These are phyloP conservation scores for Aureobasidium sp. DNA, from an alignment of 2,329 filamentous ascomycete species.

Conservation along the genomic window DNA sequence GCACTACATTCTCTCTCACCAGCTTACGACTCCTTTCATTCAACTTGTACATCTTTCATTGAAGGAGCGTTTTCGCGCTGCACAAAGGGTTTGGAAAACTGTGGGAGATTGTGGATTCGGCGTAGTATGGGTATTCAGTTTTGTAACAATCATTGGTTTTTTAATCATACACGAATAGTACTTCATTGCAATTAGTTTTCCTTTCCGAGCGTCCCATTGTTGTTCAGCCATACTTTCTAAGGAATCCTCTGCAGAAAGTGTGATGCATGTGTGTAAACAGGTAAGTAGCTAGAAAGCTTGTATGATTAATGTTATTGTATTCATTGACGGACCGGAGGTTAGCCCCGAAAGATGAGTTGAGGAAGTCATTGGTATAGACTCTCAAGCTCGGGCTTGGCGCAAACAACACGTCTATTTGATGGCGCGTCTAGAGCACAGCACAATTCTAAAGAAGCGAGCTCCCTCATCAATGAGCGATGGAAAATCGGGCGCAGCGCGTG, in stretches of 20 bases:
- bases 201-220: neutral
- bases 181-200: neutral
- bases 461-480: constrained; percentile 6
- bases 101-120: neutral
- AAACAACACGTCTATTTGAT: constrained; percentile 4
- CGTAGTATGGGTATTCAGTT: neutral
- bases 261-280: neutral
- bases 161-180: constrained; percentile 3
- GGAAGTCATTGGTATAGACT: neutral
- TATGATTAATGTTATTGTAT: neutral
- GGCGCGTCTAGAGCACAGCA: neutral
- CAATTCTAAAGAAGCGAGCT: neutral
- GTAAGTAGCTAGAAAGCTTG: neutral
- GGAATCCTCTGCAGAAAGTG: neutral
- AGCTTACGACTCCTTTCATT: neutral
- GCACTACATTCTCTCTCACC: neutral
- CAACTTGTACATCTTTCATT: constrained; percentile 6
- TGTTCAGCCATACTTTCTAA: neutral
- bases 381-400: neutral
- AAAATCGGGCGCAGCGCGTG: constrained; percentile 48
- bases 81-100: constrained; percentile 9
- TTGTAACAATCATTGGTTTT: neutral
- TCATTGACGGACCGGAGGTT: neutral
- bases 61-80: neutral
- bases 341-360: neutral